Conservation (phyloP, 2,329 filamentous ascomycete genomes). For the Phyllosticta citriasiana region DNA sequence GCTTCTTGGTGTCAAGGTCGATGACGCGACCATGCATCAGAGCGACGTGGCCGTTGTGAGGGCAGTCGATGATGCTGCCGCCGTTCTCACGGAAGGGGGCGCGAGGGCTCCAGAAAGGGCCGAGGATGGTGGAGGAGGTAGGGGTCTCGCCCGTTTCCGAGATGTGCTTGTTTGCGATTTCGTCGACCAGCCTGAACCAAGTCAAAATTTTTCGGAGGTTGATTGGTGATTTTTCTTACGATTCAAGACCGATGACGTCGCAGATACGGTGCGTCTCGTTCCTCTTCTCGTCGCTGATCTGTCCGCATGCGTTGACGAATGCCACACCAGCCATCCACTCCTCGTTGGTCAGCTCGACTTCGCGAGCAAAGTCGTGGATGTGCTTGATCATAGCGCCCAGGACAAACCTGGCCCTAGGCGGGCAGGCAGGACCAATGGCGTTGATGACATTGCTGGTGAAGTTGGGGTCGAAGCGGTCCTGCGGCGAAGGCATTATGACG, state of each 20-base stretch:
- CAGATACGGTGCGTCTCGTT: slow-evolving; percentile 67
- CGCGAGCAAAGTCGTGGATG: slow-evolving; percentile 69
- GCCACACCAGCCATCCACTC: slow-evolving; percentile 70
- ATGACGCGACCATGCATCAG: slow-evolving; percentile 61
- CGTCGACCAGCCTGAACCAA: slow-evolving; percentile 47
- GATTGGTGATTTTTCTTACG: slow-evolving; percentile 40
- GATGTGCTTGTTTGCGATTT: slow-evolving; percentile 55
- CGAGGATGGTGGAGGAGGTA: slow-evolving; percentile 67
- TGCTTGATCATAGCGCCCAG: slow-evolving; percentile 56
- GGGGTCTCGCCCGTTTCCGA: slow-evolving; percentile 52
- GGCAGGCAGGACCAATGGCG: slow-evolving; percentile 61
- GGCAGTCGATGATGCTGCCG: slow-evolving; percentile 55
- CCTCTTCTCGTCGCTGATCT: slow-evolving; percentile 55
- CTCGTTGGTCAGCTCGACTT: slow-evolving; percentile 65
- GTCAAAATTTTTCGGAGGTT: slow-evolving; percentile 42
- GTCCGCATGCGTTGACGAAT: slow-evolving; percentile 65
- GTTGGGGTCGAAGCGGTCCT: slow-evolving; percentile 56
- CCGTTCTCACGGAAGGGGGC: slow-evolving; percentile 62
- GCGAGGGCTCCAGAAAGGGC: slow-evolving; percentile 68
- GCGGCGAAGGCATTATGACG: slow-evolving; percentile 6
- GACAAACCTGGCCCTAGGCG: slow-evolving; percentile 54
- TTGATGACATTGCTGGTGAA: slow-evolving; percentile 68
- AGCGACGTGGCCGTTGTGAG: slow-evolving; percentile 48
- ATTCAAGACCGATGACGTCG: slow-evolving; percentile 65
- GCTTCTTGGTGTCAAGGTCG: slow-evolving; percentile 55